Base-by-base conservation (phyloP, 352 stramenopile species). In the Globisporangium alternatum region DNA sequence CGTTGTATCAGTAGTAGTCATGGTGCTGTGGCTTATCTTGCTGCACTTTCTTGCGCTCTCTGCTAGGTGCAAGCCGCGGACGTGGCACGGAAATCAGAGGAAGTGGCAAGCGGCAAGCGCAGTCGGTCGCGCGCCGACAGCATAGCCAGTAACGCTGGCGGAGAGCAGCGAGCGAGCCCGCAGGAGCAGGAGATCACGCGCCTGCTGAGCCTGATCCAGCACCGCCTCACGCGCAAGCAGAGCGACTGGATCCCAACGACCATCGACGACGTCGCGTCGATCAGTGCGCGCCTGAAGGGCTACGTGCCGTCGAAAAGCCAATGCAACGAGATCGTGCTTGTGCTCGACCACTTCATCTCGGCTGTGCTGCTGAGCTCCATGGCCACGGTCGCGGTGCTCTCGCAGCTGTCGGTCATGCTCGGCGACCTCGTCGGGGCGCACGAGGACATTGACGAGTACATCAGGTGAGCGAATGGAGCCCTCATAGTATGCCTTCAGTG, bases 301-400 rank as follows among this genome's bases (percentile, higher is more conserved):
- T 68, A 68, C 54, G 65, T 60, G 2, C 72, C 70, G 0, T 70
- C 83, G 30, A 84, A 81, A 62, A 47, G 60, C 2, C 67, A 88
- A 64, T 70, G 80, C 4, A 83, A 85, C 8, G 78, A 89, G 33
- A 56, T 89, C 47, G 78, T 87, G 66, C 70, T 91, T 22, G 75
- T 81, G 52, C 66, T 89, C 45, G 81, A 91, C 57, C 81, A 91
- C 49, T 75, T 89, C 53, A 82, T 88, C 68, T 91, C 81, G 22
- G 78, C 81, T 3, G 76, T 91, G 65, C 64, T 91, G 61, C 62
- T 91, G 8, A 87, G 74, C 60, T 66, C 80, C 5, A 45, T 81
- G 17, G 73, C 62, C 53, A 73, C 60, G 7, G 62, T 76, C 13
- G 31, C 49, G 2, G 74, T 75, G 37, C 58, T 91, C 19, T 37